Percentiles rank a stretch among this genome's conserved stretches.
These are phyloP conservation scores for Bipolaris bicolor DNA, from an alignment of 2,329 filamentous ascomycete genomes.

Conservation along the genomic window DNA sequence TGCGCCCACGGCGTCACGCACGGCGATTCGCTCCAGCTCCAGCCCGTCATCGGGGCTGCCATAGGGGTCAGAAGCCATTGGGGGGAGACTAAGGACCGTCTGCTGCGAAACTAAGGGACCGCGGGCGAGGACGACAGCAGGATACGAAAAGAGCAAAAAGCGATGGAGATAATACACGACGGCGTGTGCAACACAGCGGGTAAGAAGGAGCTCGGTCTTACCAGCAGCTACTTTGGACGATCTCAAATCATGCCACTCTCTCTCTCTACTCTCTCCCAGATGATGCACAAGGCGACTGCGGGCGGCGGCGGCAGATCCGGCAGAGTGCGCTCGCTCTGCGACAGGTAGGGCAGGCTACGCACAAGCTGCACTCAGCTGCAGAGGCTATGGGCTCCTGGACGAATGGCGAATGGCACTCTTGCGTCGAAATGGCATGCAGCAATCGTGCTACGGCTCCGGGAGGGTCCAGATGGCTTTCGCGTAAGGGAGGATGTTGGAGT, in stretches of 20 bases:
- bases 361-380: constrained; percentile 1
- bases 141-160: not conserved
- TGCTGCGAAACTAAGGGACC: constrained; percentile 1
- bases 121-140: constrained; percentile 1
- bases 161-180: constrained; percentile 8
- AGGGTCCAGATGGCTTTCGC: constrained; percentile 10
- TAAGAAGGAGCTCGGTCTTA: constrained; percentile 20
- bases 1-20: constrained; percentile 35
- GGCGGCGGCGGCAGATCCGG: constrained; percentile 8
- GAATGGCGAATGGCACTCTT: not conserved
- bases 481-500: constrained; percentile 13
- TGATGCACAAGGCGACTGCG: constrained; percentile 10
- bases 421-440: constrained; percentile 5
- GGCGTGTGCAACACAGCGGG: not conserved
- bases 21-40: constrained; percentile 48
- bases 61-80: constrained; percentile 36
- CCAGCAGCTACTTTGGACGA: constrained; percentile 14
- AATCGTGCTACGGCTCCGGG: constrained; percentile 12
- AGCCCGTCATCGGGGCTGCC: constrained; percentile 43
- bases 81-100: not conserved
- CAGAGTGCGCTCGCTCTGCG: constrained; percentile 4
- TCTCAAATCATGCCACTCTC: constrained; percentile 22
- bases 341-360: constrained; percentile 6
- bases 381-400: constrained; percentile 1
- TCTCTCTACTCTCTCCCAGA: not conserved